Percentiles rank a stretch among this genome's conserved stretches.
Evolutionary conservation across 352 stramenopile species (phyloP).

Genomic region (Thalassiosira exigua): DNA sequence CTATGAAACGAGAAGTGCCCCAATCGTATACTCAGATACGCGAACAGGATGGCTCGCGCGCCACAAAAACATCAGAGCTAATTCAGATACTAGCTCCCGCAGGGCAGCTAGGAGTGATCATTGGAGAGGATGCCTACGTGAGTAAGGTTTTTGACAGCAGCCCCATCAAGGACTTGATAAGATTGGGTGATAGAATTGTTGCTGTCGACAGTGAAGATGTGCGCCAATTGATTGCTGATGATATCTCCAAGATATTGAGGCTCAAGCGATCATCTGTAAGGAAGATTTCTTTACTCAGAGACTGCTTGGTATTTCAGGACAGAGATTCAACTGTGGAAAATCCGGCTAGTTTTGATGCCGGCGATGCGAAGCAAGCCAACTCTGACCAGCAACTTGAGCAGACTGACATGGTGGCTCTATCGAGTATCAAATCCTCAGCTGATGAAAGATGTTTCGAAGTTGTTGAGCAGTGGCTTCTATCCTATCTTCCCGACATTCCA

Average conservation of each 20-base stretch:
- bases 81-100: conserved; percentile 43
- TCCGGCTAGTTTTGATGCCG: neutral
- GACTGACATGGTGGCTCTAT: neutral
- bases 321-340: neutral
- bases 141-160: conserved; percentile 26
- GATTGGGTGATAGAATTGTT: conserved; percentile 39
- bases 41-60: neutral
- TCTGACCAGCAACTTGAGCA: neutral
- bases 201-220: conserved; percentile 49
- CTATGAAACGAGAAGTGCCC: neutral
- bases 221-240: conserved; percentile 25
- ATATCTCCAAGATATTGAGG: conserved; percentile 46
- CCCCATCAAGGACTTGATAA: conserved; percentile 32
- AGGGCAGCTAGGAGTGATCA: conserved; percentile 45
- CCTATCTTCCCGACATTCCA: conserved; percentile 27
- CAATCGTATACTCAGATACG: neutral
- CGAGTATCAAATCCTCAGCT: neutral
- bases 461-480: conserved; percentile 41
- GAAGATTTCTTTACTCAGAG: conserved; percentile 49
- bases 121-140: conserved; percentile 26
- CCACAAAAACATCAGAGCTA: conserved; percentile 5
- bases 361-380: too few species aligned
- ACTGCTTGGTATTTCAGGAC: conserved; percentile 8
- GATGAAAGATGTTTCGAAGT: conserved; percentile 20
- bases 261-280: conserved; percentile 36